A percentile compares a stretch with the other conserved stretches of the same genome.
Conservation (phyloP, 2,329 filamentous ascomycete species). For the Microdochium nivale region DNA sequence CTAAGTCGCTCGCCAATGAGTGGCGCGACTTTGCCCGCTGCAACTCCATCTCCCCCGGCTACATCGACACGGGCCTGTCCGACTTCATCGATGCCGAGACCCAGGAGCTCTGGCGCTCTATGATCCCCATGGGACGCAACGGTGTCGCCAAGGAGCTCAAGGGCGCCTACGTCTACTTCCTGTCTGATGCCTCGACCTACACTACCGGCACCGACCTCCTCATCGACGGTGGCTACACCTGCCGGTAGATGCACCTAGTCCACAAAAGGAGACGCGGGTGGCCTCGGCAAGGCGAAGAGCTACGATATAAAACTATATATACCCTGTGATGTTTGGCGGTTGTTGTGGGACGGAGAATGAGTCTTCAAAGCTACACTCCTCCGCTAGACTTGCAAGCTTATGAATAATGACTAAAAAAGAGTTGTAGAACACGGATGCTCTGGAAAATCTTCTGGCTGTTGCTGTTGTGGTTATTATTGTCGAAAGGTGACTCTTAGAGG, state of each 20-base stretch:
- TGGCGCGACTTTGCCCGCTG: conserved; percentile 55
- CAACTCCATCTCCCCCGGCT: conserved; percentile 54
- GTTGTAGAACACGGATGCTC: background rate
- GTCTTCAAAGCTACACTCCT: background rate
- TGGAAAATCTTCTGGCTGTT: too few relatives aligned
- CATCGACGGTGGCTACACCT: conserved; percentile 38
- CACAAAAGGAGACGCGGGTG: too few relatives aligned
- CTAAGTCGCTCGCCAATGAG: conserved; percentile 42
- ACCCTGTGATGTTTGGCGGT: background rate
- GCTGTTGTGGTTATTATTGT: too few relatives aligned
- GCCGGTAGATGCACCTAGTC: conserved; percentile 17
- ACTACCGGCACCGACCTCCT: conserved; percentile 47
- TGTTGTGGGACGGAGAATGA: background rate
- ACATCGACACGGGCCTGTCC: conserved; percentile 36
- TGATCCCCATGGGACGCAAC: conserved; percentile 38
- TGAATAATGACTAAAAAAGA: background rate
- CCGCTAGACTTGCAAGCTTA: background rate
- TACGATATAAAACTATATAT: too few relatives aligned
- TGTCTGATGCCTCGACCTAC: conserved; percentile 58
- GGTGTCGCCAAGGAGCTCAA: conserved; percentile 58
- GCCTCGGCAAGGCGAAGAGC: too few relatives aligned
- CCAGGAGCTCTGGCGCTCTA: conserved; percentile 21
- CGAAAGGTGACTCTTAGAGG: too few relatives aligned
- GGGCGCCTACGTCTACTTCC: conserved; percentile 59
- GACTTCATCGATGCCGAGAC: conserved; percentile 31